Evolutionary conservation across 805 yeast genomes (phyloP), one percentile per base, ranked within the genome.

Genomic region (Danielozyma ontarioensis): DNA sequence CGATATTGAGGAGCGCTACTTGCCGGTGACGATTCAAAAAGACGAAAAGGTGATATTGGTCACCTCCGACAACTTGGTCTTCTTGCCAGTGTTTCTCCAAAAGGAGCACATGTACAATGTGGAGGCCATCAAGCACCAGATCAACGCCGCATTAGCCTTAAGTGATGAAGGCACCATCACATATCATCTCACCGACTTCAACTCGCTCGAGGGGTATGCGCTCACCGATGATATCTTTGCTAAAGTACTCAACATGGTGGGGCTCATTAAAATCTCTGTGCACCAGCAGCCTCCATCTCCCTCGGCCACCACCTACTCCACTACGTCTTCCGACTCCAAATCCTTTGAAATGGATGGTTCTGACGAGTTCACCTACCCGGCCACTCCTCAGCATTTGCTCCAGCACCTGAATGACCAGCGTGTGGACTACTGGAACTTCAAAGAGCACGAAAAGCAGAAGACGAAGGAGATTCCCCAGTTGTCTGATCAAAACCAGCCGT

Each of bases 161-260:
- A 51, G 68, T 0, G 50, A 55, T 7, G 46, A 55, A 3, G 65
- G 66, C 4, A 28, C 21, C 3, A 48, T 62, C 12, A 51, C 70
- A 2, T 64, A 77, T 27, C 82, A 80, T 42, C 54, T 86, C 40
- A 82, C 95, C 0, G 95, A 86, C 33, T 76, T 78, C 51, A 76
- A 78, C 14, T 63, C 78, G 31, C 66, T 68, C 12, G 68, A 72
- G 18, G 90, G 88, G 18, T 71, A 62, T 4, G 64, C 77, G 0
- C 45, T 83, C 13, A 71, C 78, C 15, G 80, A 77, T 28, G 64
- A 64, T 2, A 45, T 70, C 1, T 36, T 80, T 3, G 60, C 61
- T 2, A 40, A 43, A 2, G 44, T 74, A 2, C 44, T 72, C 8
- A 48, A 53, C 1, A 46, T 58, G 6, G 51, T 55, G 22, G 40